A percentile compares a stretch with the other conserved stretches of the same genome.
Conservation (phyloP, 2,329 filamentous ascomycete genomes). For the Botrytis galanthina region DNA sequence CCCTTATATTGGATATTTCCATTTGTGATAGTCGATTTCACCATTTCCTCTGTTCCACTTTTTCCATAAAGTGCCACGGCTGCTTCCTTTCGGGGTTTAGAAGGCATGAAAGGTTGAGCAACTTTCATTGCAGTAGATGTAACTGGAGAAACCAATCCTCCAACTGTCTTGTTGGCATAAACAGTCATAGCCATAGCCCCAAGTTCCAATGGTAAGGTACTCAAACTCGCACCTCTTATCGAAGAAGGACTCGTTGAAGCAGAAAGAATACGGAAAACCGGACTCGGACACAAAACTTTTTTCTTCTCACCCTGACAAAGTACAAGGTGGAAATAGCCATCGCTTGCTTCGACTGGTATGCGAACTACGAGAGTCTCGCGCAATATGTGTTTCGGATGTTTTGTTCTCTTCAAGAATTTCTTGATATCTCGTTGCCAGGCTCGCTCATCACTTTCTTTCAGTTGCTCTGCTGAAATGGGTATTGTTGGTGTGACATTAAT, state of each 20-base stretch:
- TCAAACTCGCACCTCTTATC: slow-evolving; percentile 62
- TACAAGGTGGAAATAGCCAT: slow-evolving; percentile 68
- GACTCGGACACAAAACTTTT: slow-evolving; percentile 62
- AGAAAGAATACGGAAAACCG: slow-evolving; percentile 67
- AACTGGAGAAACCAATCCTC: slow-evolving; percentile 45
- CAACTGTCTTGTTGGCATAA: slow-evolving; percentile 42
- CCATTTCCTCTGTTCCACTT: slow-evolving; percentile 31
- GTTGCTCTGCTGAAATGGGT: slow-evolving; percentile 46
- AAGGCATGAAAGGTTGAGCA: slow-evolving; percentile 39
- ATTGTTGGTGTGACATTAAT: slow-evolving; percentile 63
- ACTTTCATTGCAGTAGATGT: slow-evolving; percentile 44
- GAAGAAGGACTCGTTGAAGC: slow-evolving; percentile 60
- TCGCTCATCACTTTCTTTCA: slow-evolving; percentile 58
- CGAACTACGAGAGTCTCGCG: slow-evolving; percentile 64
- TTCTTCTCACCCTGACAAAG: slow-evolving; percentile 56
- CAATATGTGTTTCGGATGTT: slow-evolving; percentile 47
- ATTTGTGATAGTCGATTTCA: slow-evolving; percentile 36
- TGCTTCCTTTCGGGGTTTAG: slow-evolving; percentile 37
- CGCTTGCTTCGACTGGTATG: slow-evolving; percentile 59
- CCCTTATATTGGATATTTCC: slow-evolving; percentile 42
- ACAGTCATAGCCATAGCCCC: slow-evolving; percentile 55
- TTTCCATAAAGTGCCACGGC: slow-evolving; percentile 38
- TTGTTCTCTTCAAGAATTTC: slow-evolving; percentile 58
- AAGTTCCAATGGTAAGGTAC: slow-evolving; percentile 63
- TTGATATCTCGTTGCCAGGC: slow-evolving; percentile 66